Evolutionary conservation across 768 basidiomycete species (phyloP), one percentile per base, ranked within the genome.

Genomic region (Imleria badia): DNA sequence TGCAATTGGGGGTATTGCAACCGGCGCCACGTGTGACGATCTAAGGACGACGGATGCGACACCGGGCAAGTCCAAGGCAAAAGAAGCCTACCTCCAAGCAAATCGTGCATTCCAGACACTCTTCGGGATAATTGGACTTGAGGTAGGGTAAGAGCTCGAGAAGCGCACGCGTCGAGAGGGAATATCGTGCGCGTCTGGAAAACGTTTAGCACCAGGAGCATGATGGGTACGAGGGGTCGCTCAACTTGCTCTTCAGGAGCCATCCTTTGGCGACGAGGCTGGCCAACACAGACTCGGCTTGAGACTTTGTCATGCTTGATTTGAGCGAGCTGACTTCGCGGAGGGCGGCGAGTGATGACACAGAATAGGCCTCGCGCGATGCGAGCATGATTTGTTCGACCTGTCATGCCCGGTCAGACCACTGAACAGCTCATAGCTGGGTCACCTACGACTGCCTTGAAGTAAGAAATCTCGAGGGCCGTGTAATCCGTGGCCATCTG

Each of bases 331-430:
- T 78, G 14, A 85, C 81, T 69, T 91, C 87, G 43, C 90, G 83
- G 39, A 92, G 73, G 1, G 91, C 91, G 3, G 83, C 85, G 23
- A 90, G 72, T 6, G 90, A 91, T 0, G 89, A 87, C 12, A 92
- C 78, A 17, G 86, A 92, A 67, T 79, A 96, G 0, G 87, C 74
- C 64, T 87, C 83, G 39, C 78, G 78, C 7, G 89, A 84, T 8
- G 92, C 89, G 17, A 86, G 76, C 81, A 94, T 87, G 61, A 96
- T 94, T 71, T 89, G 87, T 63, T 94, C 89, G 38, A 95, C 79
- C 93, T 95, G 61, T 22, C 20, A 7, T 35, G 14, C 14, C n/a
- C 26, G n/a, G 31, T 51, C 33, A 52, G 50, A 50, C 3, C 22
- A 17, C 9, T n/a, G 2, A 7, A 6, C 14, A 15, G 30, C 10